Conservation (phyloP, 768 basidiomycete species). For the Termitomyces heimii region DNA sequence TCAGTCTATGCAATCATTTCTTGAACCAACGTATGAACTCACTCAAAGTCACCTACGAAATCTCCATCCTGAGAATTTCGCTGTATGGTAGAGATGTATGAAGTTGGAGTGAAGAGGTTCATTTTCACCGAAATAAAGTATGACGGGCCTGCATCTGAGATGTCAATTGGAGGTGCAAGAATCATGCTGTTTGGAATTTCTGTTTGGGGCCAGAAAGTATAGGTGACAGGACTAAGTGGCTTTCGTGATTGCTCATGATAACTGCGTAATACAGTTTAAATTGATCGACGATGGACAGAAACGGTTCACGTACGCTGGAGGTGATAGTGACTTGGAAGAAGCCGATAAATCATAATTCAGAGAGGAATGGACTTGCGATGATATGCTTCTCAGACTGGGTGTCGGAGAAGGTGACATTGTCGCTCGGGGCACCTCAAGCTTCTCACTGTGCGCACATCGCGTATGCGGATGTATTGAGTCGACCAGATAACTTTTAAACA, state of each 20-base stretch:
- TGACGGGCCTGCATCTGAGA: slow-evolving; percentile 22
- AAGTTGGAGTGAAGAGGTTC: slow-evolving; percentile 46
- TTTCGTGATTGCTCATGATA: slow-evolving; percentile 16
- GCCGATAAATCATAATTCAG: slow-evolving; percentile 15
- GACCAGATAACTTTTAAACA: background rate
- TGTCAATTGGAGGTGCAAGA: slow-evolving; percentile 25
- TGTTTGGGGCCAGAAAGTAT: slow-evolving; percentile 29
- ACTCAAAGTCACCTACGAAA: slow-evolving; percentile 46
- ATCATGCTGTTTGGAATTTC: slow-evolving; percentile 34
- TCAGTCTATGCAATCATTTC: background rate
- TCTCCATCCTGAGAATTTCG: slow-evolving; percentile 36
- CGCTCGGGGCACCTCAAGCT: slow-evolving; percentile 10
- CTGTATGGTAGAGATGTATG: slow-evolving; percentile 38
- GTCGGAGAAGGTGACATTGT: slow-evolving; percentile 9
- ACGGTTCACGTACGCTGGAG: slow-evolving; percentile 19
- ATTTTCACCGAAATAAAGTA: slow-evolving; percentile 41
- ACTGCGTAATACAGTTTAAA: background rate
- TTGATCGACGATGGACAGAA: background rate
- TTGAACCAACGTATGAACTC: slow-evolving; percentile 2
- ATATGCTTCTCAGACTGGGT: slow-evolving; percentile 15
- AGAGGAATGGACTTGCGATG: slow-evolving; percentile 22
- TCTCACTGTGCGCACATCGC: slow-evolving; percentile 4
- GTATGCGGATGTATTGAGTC: background rate
- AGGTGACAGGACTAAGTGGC: slow-evolving; percentile 28
- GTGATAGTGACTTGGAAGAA: slow-evolving; percentile 14